Percentiles rank a stretch among this genome's conserved stretches.
Conservation (phyloP, 164 flowering plant genomes). For the Hamamelis virginiana region DNA sequence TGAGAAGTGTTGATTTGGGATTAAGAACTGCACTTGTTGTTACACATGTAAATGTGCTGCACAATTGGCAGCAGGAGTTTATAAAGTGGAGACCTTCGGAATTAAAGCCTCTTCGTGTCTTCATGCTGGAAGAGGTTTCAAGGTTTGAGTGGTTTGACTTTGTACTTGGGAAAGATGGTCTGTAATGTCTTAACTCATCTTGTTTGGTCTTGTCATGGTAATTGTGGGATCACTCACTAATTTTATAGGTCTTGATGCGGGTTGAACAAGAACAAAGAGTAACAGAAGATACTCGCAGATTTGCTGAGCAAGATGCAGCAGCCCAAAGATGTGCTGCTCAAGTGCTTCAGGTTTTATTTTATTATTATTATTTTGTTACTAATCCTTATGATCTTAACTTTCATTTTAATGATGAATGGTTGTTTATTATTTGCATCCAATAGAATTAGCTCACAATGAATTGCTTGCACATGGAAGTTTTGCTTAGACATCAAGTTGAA, state of each 20-base stretch:
- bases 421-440: neutral
- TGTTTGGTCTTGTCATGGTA: neutral
- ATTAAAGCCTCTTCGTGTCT: constrained; percentile 76
- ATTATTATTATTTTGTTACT: neutral
- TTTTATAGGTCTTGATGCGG: constrained; percentile 78
- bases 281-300: constrained; percentile 94
- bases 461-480: too few relatives aligned
- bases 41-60: constrained; percentile 95
- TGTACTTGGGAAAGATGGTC: neutral
- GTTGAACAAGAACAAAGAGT: constrained; percentile 94
- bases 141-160: constrained; percentile 44
- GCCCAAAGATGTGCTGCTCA: constrained; percentile 85
- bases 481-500: too few relatives aligned
- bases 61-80: constrained; percentile 95
- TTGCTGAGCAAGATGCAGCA: constrained; percentile 94
- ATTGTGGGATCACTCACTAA: neutral
- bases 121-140: constrained; percentile 90
- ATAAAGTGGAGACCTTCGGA: constrained; percentile 89
- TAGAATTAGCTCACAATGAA: neutral
- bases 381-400: neutral
- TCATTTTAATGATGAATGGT: neutral
- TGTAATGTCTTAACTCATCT: neutral
- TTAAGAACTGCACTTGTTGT: constrained; percentile 87
- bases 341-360: constrained; percentile 80
- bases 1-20: constrained; percentile 87